Conservation (phyloP, 768 basidiomycete genomes). For the Rhodotorula toruloides region DNA sequence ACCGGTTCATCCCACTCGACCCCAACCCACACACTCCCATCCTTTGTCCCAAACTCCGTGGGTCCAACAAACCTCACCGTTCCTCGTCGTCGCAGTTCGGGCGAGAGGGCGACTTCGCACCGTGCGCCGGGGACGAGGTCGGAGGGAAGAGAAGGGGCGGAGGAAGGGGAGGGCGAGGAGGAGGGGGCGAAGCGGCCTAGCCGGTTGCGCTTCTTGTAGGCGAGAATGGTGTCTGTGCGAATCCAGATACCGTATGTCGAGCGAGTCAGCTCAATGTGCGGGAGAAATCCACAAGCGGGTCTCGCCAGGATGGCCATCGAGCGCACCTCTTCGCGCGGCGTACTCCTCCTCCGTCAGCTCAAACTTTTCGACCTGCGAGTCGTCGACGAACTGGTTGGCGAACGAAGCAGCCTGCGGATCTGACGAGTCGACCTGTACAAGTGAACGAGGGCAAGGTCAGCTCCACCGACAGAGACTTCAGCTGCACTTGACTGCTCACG, state of each 20-base stretch:
- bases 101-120: constrained; percentile 70
- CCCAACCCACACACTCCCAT: constrained; percentile 71
- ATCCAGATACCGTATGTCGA: not conserved
- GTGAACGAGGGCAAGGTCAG: not conserved
- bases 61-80: constrained; percentile 77
- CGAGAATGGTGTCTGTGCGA: constrained; percentile 72
- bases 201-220: constrained; percentile 78
- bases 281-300: not conserved
- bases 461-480: too few relatives aligned
- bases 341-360: constrained; percentile 80
- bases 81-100: constrained; percentile 66
- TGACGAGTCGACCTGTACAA: constrained; percentile 63
- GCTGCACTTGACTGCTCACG: constrained; percentile 51
- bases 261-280: not conserved
- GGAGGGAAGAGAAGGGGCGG: not conserved
- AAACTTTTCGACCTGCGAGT: constrained; percentile 84
- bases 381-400: constrained; percentile 78
- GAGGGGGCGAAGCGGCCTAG: constrained; percentile 74
- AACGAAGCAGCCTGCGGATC: constrained; percentile 62
- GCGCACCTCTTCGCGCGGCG: constrained; percentile 66
- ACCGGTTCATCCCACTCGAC: constrained; percentile 92
- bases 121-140: constrained; percentile 57
- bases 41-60: constrained; percentile 65
- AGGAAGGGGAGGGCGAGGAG: constrained; percentile 2
- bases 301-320: not conserved